Base-by-base conservation (phyloP, 306 rosid genomes). In the Coriaria nepalensis region DNA sequence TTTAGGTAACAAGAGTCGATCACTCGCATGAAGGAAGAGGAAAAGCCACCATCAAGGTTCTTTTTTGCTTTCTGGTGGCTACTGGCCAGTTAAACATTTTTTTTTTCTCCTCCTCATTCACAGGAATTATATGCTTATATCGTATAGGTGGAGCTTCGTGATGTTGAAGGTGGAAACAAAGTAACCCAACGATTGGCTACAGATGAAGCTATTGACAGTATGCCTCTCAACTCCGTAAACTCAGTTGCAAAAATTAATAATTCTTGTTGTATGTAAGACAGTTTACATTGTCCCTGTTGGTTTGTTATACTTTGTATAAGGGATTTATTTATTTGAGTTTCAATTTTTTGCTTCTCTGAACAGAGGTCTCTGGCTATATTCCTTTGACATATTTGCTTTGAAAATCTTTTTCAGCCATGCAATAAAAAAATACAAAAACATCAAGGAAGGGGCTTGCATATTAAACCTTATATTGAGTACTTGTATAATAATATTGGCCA, bases 21-120 rank as follows among this genome's bases (percentile, higher is more conserved):
- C 97, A 81, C 58, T 74, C 94, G 56, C 95, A 84, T 43, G 97
- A 90, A 81, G 97, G 97, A 68, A 74, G 97, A 71, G 97, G 97
- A 52, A 90, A 90, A 73, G 97, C 97, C 56, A 77, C 81, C 2
- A 73, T 84, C 43, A 90, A 90, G 95, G 95, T 88, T 62, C 60
- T 53, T 13, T 53, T 75, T 50, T 49, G 32, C 34, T 56, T 48
- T 6, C 42, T 36, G 53, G 9, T 45, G 29, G 44, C 5, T 14
- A 5, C 32, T 50, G 44, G 45, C 14, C n/a, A 42, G 2, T 11
- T 10, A 15, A 13, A 46, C 42, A 33, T 37, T 13, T 9, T 7
- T 44, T 56, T 48, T 41, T 56, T 11, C 41, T 34, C 44, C 2
- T 33, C 45, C 8, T 37, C 38, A 55, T 52, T 46, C n/a, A n/a